Conservation (phyloP, 768 basidiomycete species). For the Zangia roseola region DNA sequence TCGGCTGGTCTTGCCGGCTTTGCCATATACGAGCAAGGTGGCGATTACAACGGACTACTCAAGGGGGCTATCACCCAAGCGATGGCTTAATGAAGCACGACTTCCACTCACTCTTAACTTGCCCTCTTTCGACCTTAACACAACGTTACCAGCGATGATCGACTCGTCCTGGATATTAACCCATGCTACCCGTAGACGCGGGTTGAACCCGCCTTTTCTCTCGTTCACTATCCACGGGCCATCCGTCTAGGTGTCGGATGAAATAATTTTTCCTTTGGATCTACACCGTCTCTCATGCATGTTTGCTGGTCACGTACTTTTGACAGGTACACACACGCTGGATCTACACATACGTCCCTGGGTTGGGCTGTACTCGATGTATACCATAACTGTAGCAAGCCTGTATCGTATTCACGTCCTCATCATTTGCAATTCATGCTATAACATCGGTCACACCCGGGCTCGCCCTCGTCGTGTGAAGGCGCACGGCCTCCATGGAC, state of each 20-base stretch:
- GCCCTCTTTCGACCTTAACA: constrained; percentile 10
- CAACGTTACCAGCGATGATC: constrained; percentile 14
- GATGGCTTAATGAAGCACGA: constrained; percentile 18
- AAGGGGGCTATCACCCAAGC: constrained; percentile 32
- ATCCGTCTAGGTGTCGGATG: constrained; percentile 18
- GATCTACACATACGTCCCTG: not conserved
- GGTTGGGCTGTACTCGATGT: not conserved
- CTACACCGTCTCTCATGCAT: not conserved
- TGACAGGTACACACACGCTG: constrained; percentile 11
- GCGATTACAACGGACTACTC: constrained; percentile 41
- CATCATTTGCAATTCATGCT: not conserved
- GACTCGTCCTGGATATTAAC: constrained; percentile 18
- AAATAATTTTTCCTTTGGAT: not conserved
- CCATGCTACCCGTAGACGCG: not conserved
- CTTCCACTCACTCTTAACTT: constrained; percentile 3
- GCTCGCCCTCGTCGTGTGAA: too few species aligned
- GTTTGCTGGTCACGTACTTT: constrained; percentile 2
- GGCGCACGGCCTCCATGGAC: too few species aligned
- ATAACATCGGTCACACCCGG: too few species aligned
- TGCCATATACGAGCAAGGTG: constrained; percentile 45
- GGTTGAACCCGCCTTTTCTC: constrained; percentile 9
- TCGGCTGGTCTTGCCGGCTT: constrained; percentile 37
- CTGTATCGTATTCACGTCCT: constrained; percentile 5
- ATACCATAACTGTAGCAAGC: not conserved
- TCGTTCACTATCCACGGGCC: not conserved